Conservation (phyloP, 345 rosid species). For the Raphanus raphanistrum region DNA sequence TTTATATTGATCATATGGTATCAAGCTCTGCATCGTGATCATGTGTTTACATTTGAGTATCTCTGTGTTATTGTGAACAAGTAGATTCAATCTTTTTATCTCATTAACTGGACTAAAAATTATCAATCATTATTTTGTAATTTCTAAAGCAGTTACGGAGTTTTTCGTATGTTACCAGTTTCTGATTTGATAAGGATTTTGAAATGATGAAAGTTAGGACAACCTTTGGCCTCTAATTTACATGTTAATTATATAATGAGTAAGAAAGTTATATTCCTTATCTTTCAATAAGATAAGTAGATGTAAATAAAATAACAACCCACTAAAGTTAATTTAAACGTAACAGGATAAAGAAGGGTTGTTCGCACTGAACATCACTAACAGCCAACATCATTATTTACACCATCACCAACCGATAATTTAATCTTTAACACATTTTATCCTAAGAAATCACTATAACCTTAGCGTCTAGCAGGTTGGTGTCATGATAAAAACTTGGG, state of each 20-base stretch:
- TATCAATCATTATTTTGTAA: not conserved
- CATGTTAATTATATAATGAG: conserved; percentile 6
- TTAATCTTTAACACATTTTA: not conserved
- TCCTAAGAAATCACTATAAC: not conserved
- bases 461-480: not conserved
- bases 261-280: not conserved
- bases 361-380: conserved; percentile 21
- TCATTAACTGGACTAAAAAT: not conserved
- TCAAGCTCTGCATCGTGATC: not conserved
- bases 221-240: conserved; percentile 9
- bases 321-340: conserved; percentile 15
- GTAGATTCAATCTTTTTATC: not conserved
- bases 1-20: not conserved
- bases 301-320: conserved; percentile 20
- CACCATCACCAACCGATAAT: conserved; percentile 12
- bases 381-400: conserved; percentile 11
- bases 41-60: not conserved
- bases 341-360: conserved; percentile 1
- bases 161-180: not conserved
- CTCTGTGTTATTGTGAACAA: not conserved
- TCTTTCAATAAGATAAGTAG: conserved; percentile 3
- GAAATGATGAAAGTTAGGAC: not conserved
- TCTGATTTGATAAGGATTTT: not conserved
- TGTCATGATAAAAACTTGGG: not conserved
- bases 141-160: not conserved